phyloP scores from a whole-genome alignment of 208 protist species.

The Wallacemonas sp. region DNA sequence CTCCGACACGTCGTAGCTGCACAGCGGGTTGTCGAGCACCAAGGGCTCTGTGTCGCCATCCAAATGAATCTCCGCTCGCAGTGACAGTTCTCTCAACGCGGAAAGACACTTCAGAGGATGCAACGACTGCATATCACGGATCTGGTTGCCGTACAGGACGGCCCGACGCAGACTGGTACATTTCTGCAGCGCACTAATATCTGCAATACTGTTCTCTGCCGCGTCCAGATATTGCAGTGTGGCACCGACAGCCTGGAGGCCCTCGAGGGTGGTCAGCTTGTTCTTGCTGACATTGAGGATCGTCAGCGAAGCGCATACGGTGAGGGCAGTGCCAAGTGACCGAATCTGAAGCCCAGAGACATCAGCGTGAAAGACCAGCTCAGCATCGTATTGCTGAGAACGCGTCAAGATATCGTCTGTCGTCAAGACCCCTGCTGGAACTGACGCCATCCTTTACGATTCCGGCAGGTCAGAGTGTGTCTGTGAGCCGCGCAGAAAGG shows the following conservation, averaged over 20 bases:
- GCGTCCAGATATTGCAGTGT: conserved; percentile 67
- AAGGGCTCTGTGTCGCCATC: conserved; percentile 31
- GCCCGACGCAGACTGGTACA: conserved; percentile 39
- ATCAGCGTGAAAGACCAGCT: conserved; percentile 35
- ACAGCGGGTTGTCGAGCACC: conserved; percentile 79
- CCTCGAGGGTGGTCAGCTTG: conserved; percentile 47
- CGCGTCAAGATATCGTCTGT: conserved; percentile 28
- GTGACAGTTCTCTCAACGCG: conserved; percentile 36
- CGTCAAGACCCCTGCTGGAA: too few species aligned
- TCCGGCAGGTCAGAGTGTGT: too few species aligned
- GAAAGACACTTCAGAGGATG: conserved; percentile 39
- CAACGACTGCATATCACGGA: conserved; percentile 34
- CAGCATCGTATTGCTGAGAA: conserved; percentile 72
- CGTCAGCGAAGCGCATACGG: conserved; percentile 35
- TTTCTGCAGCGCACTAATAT: conserved; percentile 34
- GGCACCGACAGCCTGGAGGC: conserved; percentile 39
- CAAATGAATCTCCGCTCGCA: conserved; percentile 45
- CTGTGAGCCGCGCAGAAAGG: not conserved
- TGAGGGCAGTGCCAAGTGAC: conserved; percentile 40
- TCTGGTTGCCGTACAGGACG: conserved; percentile 67
- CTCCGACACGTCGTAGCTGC: conserved; percentile 18
- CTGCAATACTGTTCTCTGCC: conserved; percentile 57
- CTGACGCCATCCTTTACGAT: too few species aligned
- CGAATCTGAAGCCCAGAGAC: conserved; percentile 25
- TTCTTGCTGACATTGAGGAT: conserved; percentile 73